These are phyloP conservation scores for Apophysomyces variabilis DNA, from an alignment of 371 early-diverging fungal genomes.

Conservation along the genomic window DNA sequence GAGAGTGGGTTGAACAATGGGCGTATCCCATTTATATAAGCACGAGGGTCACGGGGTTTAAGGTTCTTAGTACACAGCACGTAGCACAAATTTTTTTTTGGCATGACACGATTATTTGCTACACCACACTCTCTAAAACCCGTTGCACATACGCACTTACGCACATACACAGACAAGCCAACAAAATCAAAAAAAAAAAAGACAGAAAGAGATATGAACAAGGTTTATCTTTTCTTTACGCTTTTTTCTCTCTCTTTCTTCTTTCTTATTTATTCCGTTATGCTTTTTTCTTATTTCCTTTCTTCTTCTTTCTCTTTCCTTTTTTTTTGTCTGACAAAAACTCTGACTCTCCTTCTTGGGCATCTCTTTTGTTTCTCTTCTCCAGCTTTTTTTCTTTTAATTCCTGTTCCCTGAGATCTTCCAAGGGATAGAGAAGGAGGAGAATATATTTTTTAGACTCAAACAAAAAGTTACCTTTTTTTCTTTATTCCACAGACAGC, in stretches of 20 bases:
- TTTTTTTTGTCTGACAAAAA: neutral
- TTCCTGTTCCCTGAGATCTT: neutral
- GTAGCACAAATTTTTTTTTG: neutral
- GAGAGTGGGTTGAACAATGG: slow-evolving; percentile 19
- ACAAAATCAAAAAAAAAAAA: neutral
- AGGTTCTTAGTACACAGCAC: neutral
- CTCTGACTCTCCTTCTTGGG: too few relatives aligned
- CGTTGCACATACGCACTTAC: neutral
- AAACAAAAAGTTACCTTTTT: neutral
- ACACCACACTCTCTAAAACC: neutral
- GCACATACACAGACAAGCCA: too few relatives aligned
- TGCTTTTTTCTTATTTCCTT: neutral
- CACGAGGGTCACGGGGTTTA: slow-evolving; percentile 10
- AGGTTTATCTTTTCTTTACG: too few relatives aligned
- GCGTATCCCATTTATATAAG: slow-evolving; percentile 23
- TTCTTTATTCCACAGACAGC: neutral
- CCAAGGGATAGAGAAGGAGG: neutral
- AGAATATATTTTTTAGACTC: neutral
- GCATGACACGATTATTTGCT: slow-evolving; percentile 8
- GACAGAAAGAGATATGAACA: neutral
- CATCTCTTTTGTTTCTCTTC: neutral
- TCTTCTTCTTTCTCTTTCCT: too few relatives aligned
- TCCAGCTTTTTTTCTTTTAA: neutral
- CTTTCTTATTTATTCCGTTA: neutral
- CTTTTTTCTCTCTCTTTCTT: too few relatives aligned